Evolutionary conservation across 192 early-diverging fungal genomes (phyloP), one percentile per base, ranked within the genome.

Genomic region (Coemansia sp.): DNA sequence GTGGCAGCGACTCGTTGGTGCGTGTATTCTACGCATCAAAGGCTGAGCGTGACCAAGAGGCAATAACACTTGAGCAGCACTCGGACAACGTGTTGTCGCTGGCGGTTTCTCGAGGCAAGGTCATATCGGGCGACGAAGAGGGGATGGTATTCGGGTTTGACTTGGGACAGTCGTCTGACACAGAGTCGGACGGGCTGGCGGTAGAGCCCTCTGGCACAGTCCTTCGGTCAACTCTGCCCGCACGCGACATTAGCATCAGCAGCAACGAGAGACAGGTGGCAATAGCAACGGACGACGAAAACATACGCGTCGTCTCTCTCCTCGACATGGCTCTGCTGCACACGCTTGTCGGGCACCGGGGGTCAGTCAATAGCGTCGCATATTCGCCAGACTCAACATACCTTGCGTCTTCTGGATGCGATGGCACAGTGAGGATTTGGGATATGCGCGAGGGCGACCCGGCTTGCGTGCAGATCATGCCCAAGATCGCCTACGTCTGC

Each of bases 401-500:
- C 29, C 70, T 86, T 24, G 80, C 71, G 3, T 90, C 91, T 5
- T 76, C 82, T 2, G 86, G 84, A 18, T 86, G 87, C 62, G 86
- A 91, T 52, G 92, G 92, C 16, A 85, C 87, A 3, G 77, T 92
- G 24, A 78, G 85, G 41, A 72, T 94, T 10, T 94, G 90, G 90
- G 88, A 92, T 72, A 71, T 90, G 68, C 73, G 84, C 18, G 65
- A 66, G 7, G 46, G 52, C 12, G 81, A 84, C 40, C 86, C 88
- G 9, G 73, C 67, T 40, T 84, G 78, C 44, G 65, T 85, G 10
- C 76, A 86, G 40, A 66, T 78, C 16, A 70, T 89, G 20, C 72
- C 40, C 47, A 72, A 57, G 60, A 64, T 55, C 60, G 78, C 63
- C 33, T 85, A 70, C 38, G 72, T 42, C 65, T 87, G 61, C 73